Base-by-base conservation (phyloP, 75 land plant genomes). In the Ceratopteris richardii region DNA sequence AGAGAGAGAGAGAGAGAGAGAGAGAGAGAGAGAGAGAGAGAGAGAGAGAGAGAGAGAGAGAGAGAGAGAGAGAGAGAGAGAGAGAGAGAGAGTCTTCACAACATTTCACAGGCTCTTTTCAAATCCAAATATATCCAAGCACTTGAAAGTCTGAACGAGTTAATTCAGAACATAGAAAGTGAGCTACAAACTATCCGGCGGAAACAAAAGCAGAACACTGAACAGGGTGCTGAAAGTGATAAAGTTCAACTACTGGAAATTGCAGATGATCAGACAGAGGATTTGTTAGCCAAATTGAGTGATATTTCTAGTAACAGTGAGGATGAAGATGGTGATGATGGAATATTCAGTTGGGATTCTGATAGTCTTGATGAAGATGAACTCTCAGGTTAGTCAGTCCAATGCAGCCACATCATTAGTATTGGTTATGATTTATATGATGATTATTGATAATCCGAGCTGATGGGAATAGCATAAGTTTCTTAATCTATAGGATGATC, bases 111-210 rank as follows among this genome's bases (percentile, higher is more conserved):
- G 96, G 96, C 96, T 54, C 69, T 90, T 23, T 81, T 90, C 56
- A 90, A 90, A 57, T 92, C 96, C 28, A 83, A 90, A 62, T 88
- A 83, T 73, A 85, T 83, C 57, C 96, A 90, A 75, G 87, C 92
- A 11, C 87, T 90, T 58, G 85, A 78, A 17, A 80, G 88, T 47
- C 80, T 83, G 70, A 79, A 81, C 51, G 66, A 80, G 58, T 84
- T 83, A 67, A 90, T 87, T 47, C 73, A 79, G 66, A 81, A 81
- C 21, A 57, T 57, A 59, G 52, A 66, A 40, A 57, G 31, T 33
- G 69, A 66, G 11, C 61, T 66, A 18, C 42, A 10, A 40, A 40
- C 42, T 40, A 10, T 40, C 13, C 42, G 42, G 42, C 42, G 42
- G 42, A 40, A 40, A 40, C 42, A 40, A 40, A 40, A 40, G 14